Evolutionary conservation across 805 yeast species (phyloP).

Genomic region (Saccharomycopsis schoenii): DNA sequence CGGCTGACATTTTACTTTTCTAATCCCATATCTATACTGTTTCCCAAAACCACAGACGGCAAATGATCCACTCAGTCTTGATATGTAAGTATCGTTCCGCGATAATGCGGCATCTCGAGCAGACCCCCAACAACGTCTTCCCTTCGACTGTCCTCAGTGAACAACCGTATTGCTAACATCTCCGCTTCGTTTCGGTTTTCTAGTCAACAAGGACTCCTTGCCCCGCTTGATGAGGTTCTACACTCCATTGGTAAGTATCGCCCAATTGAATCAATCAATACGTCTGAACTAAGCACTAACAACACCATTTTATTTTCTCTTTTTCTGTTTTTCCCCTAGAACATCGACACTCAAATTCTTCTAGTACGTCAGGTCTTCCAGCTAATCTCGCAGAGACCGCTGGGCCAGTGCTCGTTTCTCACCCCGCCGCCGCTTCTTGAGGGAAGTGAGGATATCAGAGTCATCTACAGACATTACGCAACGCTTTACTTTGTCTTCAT

Average conservation of each 20-base stretch:
- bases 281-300: background rate
- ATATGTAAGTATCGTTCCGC: conserved; percentile 45
- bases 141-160: background rate
- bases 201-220: conserved; percentile 81
- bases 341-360: conserved; percentile 69
- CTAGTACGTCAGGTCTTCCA: conserved; percentile 76
- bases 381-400: conserved; percentile 58
- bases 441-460: conserved; percentile 66
- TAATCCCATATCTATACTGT: too few species aligned
- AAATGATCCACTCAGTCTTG: conserved; percentile 79
- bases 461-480: conserved; percentile 90
- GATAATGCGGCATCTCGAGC: background rate
- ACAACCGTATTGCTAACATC: conserved; percentile 3
- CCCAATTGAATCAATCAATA: too few species aligned
- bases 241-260: conserved; percentile 51
- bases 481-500: conserved; percentile 92
- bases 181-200: conserved; percentile 1
- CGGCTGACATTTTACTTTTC: too few species aligned
- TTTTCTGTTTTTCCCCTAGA: conserved; percentile 25
- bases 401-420: conserved; percentile 76
- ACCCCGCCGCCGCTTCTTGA: conserved; percentile 74
- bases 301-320: background rate
- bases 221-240: conserved; percentile 88
- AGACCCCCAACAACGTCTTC: background rate
- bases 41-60: too few species aligned